These are phyloP conservation scores for Mucor sp. DNA, from an alignment of 371 early-diverging fungal species.

Conservation along the genomic window DNA sequence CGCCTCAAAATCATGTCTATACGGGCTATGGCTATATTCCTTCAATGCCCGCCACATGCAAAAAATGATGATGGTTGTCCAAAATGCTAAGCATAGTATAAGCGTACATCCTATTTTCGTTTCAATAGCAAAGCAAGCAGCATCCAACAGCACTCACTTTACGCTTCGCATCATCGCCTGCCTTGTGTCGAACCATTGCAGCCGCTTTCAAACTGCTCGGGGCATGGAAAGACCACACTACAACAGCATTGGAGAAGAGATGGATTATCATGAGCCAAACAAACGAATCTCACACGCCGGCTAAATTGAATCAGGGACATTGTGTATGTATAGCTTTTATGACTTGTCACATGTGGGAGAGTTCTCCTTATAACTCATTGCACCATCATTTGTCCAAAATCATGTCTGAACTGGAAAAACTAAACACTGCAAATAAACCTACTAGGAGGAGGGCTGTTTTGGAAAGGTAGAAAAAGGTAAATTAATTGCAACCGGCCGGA, in stretches of 20 bases:
- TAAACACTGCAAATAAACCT: background rate
- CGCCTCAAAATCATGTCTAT: background rate
- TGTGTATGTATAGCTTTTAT: background rate
- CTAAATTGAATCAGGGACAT: background rate
- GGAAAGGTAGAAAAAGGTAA: slow-evolving; percentile 5
- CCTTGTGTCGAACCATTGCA: background rate
- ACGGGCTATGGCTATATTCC: background rate
- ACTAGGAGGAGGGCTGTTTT: background rate
- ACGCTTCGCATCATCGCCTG: background rate
- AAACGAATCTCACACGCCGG: background rate
- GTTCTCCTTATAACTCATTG: slow-evolving; percentile 2
- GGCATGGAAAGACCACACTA: background rate
- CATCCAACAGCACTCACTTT: background rate
- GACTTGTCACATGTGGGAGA: slow-evolving; percentile 3
- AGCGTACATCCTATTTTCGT: background rate
- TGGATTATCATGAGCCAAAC: background rate
- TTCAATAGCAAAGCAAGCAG: background rate
- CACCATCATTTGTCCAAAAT: background rate
- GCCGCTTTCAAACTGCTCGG: background rate
- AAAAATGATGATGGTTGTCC: background rate
- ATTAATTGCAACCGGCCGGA: slow-evolving; percentile 3
- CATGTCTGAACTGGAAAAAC: background rate
- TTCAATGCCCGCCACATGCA: background rate
- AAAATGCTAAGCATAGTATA: background rate
- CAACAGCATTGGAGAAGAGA: background rate